Percentiles rank a stretch among this genome's conserved stretches.
These are phyloP conservation scores for Pseudozyma sp. DNA, from an alignment of 1,284 basidiomycete species.

Conservation along the genomic window DNA sequence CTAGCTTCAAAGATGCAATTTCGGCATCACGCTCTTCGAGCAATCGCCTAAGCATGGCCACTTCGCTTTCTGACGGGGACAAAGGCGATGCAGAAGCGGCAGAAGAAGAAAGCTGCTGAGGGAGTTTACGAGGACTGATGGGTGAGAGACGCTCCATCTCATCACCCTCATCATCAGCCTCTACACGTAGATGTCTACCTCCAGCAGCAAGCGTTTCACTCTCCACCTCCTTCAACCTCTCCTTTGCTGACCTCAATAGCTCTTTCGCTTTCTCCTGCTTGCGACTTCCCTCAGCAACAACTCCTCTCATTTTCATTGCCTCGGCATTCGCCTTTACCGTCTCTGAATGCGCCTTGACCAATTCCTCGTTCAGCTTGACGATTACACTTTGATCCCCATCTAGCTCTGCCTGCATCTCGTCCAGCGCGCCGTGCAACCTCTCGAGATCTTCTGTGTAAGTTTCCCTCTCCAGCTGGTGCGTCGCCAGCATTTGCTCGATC, in stretches of 20 bases:
- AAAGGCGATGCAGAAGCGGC: not conserved
- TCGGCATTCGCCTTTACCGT: slow-evolving; percentile 45
- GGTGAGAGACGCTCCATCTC: not conserved
- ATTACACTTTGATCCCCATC: slow-evolving; percentile 28
- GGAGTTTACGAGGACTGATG: not conserved
- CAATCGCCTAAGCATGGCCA: slow-evolving; percentile 13
- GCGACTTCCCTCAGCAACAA: slow-evolving; percentile 36
- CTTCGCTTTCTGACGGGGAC: slow-evolving; percentile 13
- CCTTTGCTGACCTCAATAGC: slow-evolving; percentile 34
- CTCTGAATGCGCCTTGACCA: slow-evolving; percentile 42
- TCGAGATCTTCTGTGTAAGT: slow-evolving; percentile 53
- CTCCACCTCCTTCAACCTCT: slow-evolving; percentile 38
- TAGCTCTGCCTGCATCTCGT: slow-evolving; percentile 17
- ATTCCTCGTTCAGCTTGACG: slow-evolving; percentile 37
- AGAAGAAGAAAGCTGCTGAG: too few species aligned
- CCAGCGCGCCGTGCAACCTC: slow-evolving; percentile 41
- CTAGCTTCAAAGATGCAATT: slow-evolving; percentile 28
- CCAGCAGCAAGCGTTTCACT: slow-evolving; percentile 3
- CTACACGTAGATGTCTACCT: not conserved
- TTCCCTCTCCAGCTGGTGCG: slow-evolving; percentile 55
- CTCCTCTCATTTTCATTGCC: slow-evolving; percentile 24
- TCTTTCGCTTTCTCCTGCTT: slow-evolving; percentile 46
- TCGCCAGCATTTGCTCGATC: slow-evolving; percentile 63
- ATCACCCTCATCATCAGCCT: not conserved
- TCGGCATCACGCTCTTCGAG: slow-evolving; percentile 39